phyloP scores from a whole-genome alignment of 2,329 filamentous ascomycete species.

The Sclerotinia sclerotiorum region DNA sequence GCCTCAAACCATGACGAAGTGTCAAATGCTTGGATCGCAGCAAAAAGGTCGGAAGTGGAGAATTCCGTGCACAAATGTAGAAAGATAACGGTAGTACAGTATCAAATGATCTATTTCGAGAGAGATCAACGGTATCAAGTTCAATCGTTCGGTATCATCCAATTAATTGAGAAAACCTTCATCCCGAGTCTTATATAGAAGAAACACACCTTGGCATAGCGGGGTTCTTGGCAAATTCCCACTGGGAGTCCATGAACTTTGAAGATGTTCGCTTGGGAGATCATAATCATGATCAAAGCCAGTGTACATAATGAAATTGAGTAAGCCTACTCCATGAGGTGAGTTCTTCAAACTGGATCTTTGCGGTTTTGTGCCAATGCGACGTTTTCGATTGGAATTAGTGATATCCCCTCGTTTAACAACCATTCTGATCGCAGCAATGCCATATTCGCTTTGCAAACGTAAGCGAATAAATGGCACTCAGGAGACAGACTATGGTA shows the following conservation, averaged over 20 bases:
- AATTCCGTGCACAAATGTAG: not conserved
- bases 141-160: not conserved
- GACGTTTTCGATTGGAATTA: too few relatives aligned
- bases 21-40: not conserved
- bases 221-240: not conserved
- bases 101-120: constrained; percentile 7
- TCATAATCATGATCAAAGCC: not conserved
- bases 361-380: not conserved
- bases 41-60: not conserved
- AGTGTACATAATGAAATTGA: not conserved
- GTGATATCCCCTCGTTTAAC: too few relatives aligned
- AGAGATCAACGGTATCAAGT: not conserved
- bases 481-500: too few relatives aligned
- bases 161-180: not conserved
- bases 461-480: too few relatives aligned
- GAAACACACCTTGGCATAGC: not conserved
- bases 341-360: not conserved
- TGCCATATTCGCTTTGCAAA: too few relatives aligned
- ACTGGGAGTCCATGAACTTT: not conserved
- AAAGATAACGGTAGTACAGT: not conserved
- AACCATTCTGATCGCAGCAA: too few relatives aligned
- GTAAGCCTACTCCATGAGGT: not conserved
- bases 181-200: not conserved
- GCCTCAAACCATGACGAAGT: constrained; percentile 11
- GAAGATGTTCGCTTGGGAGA: not conserved